Evolutionary conservation across 768 basidiomycete species (phyloP).

Genomic region (Boletus coccyginus): DNA sequence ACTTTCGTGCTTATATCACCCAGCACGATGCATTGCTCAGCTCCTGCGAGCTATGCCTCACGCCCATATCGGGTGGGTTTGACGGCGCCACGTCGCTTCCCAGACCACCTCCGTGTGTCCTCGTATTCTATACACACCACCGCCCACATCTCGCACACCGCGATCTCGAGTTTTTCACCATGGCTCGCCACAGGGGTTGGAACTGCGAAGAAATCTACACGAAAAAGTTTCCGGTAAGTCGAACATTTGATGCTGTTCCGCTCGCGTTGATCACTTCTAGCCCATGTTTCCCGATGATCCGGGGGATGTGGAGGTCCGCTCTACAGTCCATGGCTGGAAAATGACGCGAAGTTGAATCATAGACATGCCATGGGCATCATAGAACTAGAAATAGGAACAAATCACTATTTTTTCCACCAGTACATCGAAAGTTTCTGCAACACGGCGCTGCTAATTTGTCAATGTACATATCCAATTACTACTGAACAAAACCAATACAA

Average conservation of each 20-base stretch:
- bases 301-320: constrained; percentile 72
- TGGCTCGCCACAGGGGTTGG: constrained; percentile 67
- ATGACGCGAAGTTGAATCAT: constrained; percentile 32
- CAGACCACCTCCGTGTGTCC: constrained; percentile 40
- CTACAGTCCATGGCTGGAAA: constrained; percentile 85
- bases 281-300: constrained; percentile 90
- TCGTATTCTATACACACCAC: constrained; percentile 91
- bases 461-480: background rate
- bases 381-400: background rate
- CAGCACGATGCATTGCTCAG: constrained; percentile 81
- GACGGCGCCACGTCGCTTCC: constrained; percentile 1
- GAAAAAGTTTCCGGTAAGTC: constrained; percentile 57
- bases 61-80: constrained; percentile 19
- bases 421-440: background rate
- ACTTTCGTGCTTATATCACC: background rate
- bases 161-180: constrained; percentile 79
- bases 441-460: no score
- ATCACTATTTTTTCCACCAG: background rate
- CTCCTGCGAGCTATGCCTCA: constrained; percentile 56
- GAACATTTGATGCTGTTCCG: background rate
- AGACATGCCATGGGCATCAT: background rate
- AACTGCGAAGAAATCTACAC: constrained; percentile 64
- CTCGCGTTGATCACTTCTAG: constrained; percentile 34
- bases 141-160: constrained; percentile 78
- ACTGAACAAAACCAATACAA: background rate